These are phyloP conservation scores for Suillus americanus DNA, from an alignment of 768 basidiomycete species.

Conservation along the genomic window DNA sequence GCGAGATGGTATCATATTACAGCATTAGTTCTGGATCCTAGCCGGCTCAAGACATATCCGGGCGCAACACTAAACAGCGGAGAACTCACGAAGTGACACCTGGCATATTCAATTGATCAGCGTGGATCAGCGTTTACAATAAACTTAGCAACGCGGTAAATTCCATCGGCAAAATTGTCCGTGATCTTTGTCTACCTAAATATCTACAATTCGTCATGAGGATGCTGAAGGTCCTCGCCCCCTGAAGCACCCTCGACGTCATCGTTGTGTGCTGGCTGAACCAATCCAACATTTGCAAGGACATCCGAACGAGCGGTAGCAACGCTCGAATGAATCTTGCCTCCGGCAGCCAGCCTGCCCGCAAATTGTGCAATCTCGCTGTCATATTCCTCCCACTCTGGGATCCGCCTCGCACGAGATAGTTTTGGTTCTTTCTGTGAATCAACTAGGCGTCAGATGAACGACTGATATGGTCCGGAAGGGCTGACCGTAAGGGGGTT, in stretches of 20 bases:
- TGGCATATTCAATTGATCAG: neutral
- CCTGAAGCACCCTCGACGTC: neutral
- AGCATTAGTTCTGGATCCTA: neutral
- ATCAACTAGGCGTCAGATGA: slow-evolving; percentile 5
- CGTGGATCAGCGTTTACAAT: neutral
- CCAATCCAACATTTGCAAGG: slow-evolving; percentile 39
- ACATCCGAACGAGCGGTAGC: slow-evolving; percentile 70
- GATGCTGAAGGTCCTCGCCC: neutral
- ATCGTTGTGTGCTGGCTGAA: neutral
- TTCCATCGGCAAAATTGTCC: neutral
- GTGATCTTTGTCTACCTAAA: neutral
- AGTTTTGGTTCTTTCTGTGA: slow-evolving; percentile 95
- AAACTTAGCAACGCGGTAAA: neutral
- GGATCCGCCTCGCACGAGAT: slow-evolving; percentile 88
- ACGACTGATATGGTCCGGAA: too few relatives aligned
- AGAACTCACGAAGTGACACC: neutral
- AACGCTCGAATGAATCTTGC: slow-evolving; percentile 65
- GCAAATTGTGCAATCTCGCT: slow-evolving; percentile 85
- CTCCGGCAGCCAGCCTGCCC: slow-evolving; percentile 64
- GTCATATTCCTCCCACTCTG: slow-evolving; percentile 97
- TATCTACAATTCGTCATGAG: slow-evolving; percentile 2
- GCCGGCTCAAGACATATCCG: neutral
- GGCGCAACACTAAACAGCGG: neutral
- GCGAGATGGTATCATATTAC: neutral
- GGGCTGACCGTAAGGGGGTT: slow-evolving; percentile 85